phyloP scores from a whole-genome alignment of 140 eudicot genomes.

The Anethum foeniculum region DNA sequence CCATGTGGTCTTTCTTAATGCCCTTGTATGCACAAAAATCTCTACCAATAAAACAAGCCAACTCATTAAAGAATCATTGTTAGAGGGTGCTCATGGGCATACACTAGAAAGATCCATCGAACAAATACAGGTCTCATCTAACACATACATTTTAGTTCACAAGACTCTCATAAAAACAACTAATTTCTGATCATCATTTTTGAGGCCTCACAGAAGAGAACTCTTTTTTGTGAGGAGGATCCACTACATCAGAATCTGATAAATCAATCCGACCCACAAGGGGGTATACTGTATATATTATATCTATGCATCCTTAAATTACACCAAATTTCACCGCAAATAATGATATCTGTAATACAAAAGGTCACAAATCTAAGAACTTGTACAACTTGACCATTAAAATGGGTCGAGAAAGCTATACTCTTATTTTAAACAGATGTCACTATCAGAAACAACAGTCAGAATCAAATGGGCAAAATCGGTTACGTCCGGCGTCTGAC shows the following conservation, averaged over 20 bases:
- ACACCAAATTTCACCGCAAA: background rate
- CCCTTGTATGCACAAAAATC: too few relatives aligned
- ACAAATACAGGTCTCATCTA: background rate
- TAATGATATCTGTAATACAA: background rate
- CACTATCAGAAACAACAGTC: constrained; percentile 63
- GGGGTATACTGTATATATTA: background rate
- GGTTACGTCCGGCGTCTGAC: constrained; percentile 58
- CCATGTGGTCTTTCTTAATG: too few relatives aligned
- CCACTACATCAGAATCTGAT: too few relatives aligned
- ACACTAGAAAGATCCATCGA: too few relatives aligned
- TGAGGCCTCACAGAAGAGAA: background rate
- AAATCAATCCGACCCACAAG: too few relatives aligned
- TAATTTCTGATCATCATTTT: background rate
- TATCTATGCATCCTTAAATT: background rate
- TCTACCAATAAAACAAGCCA: too few relatives aligned
- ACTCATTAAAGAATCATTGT: too few relatives aligned
- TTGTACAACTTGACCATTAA: background rate
- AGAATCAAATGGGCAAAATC: constrained; percentile 75
- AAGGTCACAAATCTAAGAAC: background rate
- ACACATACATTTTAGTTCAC: background rate
- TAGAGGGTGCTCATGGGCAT: too few relatives aligned
- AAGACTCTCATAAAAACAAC: background rate
- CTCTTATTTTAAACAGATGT: background rate
- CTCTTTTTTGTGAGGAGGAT: too few relatives aligned
- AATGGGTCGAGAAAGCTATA: background rate